Conservation (phyloP, 345 rosid genomes). For the Bruguiera gymnorhiza region DNA sequence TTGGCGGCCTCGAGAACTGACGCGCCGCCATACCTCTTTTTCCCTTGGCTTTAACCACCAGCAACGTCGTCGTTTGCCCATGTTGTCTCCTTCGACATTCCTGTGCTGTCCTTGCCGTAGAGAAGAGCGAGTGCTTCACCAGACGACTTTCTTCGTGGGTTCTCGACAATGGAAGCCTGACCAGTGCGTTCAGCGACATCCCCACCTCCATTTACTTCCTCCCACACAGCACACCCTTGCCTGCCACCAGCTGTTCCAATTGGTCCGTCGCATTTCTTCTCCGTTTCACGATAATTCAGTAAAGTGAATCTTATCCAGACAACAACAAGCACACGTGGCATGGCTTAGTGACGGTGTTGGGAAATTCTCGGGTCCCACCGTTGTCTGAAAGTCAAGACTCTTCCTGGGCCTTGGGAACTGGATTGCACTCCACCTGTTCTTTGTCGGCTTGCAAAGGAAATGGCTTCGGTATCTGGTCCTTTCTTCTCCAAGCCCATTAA, state of each 20-base stretch:
- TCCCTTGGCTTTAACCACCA: constrained; percentile 82
- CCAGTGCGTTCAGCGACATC: constrained; percentile 66
- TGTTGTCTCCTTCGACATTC: constrained; percentile 18
- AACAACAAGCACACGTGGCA: too few species aligned
- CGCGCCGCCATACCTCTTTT: constrained; percentile 75
- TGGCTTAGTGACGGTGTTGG: too few species aligned
- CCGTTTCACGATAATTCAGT: too few species aligned
- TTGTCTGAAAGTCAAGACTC: too few species aligned
- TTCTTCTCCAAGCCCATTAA: too few species aligned
- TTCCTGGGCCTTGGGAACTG: too few species aligned
- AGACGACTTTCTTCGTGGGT: constrained; percentile 43
- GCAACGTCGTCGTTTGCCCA: constrained; percentile 17
- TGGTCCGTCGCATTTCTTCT: too few species aligned
- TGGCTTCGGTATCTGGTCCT: too few species aligned
- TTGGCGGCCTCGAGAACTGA: constrained; percentile 64
- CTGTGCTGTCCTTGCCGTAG: constrained; percentile 42
- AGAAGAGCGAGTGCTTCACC: constrained; percentile 51
- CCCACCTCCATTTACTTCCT: constrained; percentile 50
- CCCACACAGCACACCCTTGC: neutral
- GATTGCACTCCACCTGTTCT: too few species aligned
- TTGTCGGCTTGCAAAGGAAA: too few species aligned
- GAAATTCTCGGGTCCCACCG: too few species aligned
- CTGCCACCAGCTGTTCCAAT: neutral
- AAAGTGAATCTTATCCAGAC: too few species aligned
- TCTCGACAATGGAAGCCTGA: constrained; percentile 62